Base-by-base conservation (phyloP, 371 early-diverging fungal genomes). In the Mortierella polycephala region DNA sequence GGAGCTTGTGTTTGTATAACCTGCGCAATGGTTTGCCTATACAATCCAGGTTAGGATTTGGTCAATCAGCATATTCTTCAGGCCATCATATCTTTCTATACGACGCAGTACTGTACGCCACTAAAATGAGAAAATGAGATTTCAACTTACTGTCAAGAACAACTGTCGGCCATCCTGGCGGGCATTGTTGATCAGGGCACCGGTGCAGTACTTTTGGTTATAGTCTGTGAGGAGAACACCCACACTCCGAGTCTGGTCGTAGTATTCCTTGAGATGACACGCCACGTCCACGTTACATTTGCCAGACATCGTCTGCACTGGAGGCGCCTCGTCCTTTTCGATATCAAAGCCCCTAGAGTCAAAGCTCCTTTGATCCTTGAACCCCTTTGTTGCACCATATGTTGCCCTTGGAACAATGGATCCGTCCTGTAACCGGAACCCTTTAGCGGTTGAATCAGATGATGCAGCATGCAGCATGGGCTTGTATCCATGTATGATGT, bases 151-250 rank as follows among this genome's bases (percentile, higher is more conserved):
- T 0, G 87, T 87, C 52, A 87, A 59, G 57, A 86, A 74, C 7
- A 85, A 66, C 58, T 86, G 87, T 18, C 82, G 80, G 40, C 87
- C 87, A 62, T 87, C 84, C 20, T 85, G 77, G 1, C 70, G 75
- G 1, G 60, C 77, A 69, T 87, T 87, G 63, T 87, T 87, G 44
- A 87, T 45, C 62, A 87, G 49, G 7, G 86, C 84, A 8, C 87
- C 87, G 12, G 84, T 75, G 60, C 87, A 87, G 55, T 86, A 87
- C 57, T 82, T 81, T 63, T 86, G 84, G 42, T 85, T 85, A 41
- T 79, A 75, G 37, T 84, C 73, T 3, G 87, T 83, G 16, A 87
- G 30, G 41, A 87, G 60, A 8, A 86, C 84, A n/a, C 82, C 87
- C 7, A 87, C 85, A 20, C 87, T 76, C 16, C 83, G 71, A 18